phyloP scores from a whole-genome alignment of 1,284 basidiomycete genomes.

The Wallemia hederae region DNA sequence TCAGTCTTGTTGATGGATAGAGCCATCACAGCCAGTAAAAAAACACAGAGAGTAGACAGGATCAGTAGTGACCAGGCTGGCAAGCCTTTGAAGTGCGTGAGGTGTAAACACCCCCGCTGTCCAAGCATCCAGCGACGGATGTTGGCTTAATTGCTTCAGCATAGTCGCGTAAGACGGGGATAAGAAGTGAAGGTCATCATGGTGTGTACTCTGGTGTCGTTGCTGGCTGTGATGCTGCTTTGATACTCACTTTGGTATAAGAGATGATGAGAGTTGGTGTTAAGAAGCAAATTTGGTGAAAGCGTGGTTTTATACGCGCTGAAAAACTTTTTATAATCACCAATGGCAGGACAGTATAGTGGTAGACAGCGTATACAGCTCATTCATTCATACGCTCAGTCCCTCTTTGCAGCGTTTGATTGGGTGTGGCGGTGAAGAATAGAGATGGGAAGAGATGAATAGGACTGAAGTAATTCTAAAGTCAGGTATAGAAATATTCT shows the following conservation, averaged over 20 bases:
- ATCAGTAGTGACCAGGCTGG: background rate
- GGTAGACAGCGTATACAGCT: no score
- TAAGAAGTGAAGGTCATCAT: background rate
- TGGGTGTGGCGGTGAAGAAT: no score
- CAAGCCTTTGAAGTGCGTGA: background rate
- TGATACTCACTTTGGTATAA: background rate
- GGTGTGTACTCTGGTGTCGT: no score
- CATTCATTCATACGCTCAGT: no score
- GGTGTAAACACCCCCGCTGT: background rate
- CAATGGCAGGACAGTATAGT: no score
- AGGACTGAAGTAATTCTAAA: no score
- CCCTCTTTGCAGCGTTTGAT: no score
- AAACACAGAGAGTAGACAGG: no score
- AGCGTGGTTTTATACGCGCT: background rate
- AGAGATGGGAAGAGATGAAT: no score
- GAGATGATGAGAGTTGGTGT: background rate
- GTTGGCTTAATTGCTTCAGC: background rate
- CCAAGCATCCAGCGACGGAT: background rate
- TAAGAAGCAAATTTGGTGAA: background rate
- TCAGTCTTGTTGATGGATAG: background rate
- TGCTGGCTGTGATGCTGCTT: background rate
- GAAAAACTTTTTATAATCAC: background rate
- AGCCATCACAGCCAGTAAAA: no score
- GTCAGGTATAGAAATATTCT: no score
- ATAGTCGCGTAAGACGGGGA: conserved; percentile 1